phyloP scores from a whole-genome alignment of 805 yeast species.

The Candida glaebosa region DNA sequence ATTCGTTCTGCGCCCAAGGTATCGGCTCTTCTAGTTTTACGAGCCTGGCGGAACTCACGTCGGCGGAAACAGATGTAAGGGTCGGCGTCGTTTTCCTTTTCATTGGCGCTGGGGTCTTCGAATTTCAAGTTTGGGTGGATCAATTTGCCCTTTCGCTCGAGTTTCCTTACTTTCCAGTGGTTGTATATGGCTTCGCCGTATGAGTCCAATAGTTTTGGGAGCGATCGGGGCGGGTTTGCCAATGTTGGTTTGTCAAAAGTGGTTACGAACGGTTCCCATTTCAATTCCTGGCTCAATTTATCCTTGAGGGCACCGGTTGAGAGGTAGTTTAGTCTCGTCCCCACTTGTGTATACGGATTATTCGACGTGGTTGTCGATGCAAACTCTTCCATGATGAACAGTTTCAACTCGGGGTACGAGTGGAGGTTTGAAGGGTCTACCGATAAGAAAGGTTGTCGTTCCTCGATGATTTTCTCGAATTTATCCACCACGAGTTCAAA shows the following conservation, averaged over 20 bases:
- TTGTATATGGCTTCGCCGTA: constrained; percentile 70
- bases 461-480: constrained; percentile 70
- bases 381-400: constrained; percentile 39
- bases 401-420: constrained; percentile 63
- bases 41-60: constrained; percentile 90
- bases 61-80: constrained; percentile 95
- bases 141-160: constrained; percentile 63
- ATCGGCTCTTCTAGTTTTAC: constrained; percentile 95
- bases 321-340: constrained; percentile 32
- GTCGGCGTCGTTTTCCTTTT: constrained; percentile 82
- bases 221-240: constrained; percentile 35
- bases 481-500: constrained; percentile 75
- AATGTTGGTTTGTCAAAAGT: constrained; percentile 45
- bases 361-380: constrained; percentile 3
- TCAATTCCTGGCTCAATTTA: constrained; percentile 52
- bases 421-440: constrained; percentile 82
- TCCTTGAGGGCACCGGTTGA: constrained; percentile 58
- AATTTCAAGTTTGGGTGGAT: constrained; percentile 75
- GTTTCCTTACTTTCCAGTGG: constrained; percentile 78
- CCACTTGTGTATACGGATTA: constrained; percentile 26
- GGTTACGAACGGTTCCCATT: constrained; percentile 55
- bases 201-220: constrained; percentile 45
- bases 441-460: constrained; percentile 82
- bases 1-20: constrained; percentile 83
- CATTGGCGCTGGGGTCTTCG: constrained; percentile 71